Base-by-base conservation (phyloP, 257 asterid species). In the Penstemon barbatus region DNA sequence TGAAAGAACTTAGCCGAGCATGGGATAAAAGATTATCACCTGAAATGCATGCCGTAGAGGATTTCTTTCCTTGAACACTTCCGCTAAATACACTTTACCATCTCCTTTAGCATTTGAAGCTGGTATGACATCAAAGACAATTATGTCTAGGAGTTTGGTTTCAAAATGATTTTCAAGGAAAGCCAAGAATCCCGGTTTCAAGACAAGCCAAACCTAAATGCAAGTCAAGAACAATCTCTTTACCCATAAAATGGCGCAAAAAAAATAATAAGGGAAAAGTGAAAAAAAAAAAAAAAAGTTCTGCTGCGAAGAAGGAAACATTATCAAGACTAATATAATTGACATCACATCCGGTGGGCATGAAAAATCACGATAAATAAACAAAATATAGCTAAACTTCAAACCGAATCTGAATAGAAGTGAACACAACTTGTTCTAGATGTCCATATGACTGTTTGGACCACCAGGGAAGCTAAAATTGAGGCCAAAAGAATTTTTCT, bases 171-270 rank as follows among this genome's bases (percentile, higher is more conserved):
- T 81, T 79, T 79, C 86, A 77, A 92, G 87, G 74, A 92, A 82
- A 65, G 96, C 97, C 83, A 92, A 74, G 91, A 85, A 92, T 57
- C 97, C 96, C 63, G 93, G 93, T 79, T 90, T 92, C 73, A 90
- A 78, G 61, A 92, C 91, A 65, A 90, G 92, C 98, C 98, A 92
- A 63, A 92, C 98, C 98, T 92, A 82, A 53, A 81, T 49, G 71
- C 68, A 74, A 70, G 61, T 56, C 15, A 77, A 68, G 38, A 4
- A 50, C 13, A 39, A 69, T 74, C 61, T 42, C 39, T 36, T 71
- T 45, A 61, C 9, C 38, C 50, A 63, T 15, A 54, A 50, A 57
- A 25, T 76, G 62, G 59, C 45, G 12, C 54, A 71, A 64, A 11
- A 59, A 25, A 1, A 46, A 46, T 45, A 13, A 50, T 45, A 55